Evolutionary conservation across 2,329 filamentous ascomycete genomes (phyloP).

Genomic region (Colletotrichum simmondsii): DNA sequence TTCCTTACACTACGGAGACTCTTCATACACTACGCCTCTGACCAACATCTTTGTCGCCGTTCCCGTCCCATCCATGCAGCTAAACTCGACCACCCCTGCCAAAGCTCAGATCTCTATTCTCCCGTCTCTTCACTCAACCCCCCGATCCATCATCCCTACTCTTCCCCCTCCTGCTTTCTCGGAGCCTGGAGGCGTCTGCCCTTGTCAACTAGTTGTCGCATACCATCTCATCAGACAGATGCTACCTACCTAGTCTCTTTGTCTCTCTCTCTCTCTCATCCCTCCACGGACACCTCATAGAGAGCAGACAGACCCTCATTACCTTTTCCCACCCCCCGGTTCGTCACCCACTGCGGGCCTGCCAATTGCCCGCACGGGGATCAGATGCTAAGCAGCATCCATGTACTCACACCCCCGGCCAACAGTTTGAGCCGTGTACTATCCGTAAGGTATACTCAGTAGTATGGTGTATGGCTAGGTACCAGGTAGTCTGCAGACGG

Average conservation of each 20-base stretch:
- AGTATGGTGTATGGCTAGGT: not conserved
- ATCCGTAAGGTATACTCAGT: not conserved
- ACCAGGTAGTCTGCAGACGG: not conserved
- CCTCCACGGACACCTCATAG: not conserved
- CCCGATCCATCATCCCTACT: not conserved
- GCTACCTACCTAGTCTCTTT: not conserved
- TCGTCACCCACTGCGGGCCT: slow-evolving; percentile 3
- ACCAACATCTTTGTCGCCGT: slow-evolving; percentile 1
- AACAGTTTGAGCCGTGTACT: slow-evolving; percentile 18
- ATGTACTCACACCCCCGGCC: slow-evolving; percentile 9
- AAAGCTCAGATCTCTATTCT: slow-evolving; percentile 6
- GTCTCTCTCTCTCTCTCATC: no score
- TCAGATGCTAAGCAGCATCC: slow-evolving; percentile 26
- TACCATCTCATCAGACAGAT: slow-evolving; percentile 16
- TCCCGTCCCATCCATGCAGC: slow-evolving; percentile 3
- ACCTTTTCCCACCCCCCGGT: not conserved
- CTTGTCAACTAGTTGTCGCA: slow-evolving; percentile 15
- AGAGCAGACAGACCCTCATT: not conserved
- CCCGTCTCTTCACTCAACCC: not conserved
- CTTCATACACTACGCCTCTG: not conserved
- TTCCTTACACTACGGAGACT: no score
- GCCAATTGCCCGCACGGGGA: slow-evolving; percentile 12
- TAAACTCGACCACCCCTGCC: not conserved
- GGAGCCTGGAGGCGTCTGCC: not conserved
- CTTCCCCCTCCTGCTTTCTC: not conserved